Evolutionary conservation across 2,329 filamentous ascomycete genomes (phyloP), one percentile per base, ranked within the genome.

Genomic region (Gliomastix tumulicola): DNA sequence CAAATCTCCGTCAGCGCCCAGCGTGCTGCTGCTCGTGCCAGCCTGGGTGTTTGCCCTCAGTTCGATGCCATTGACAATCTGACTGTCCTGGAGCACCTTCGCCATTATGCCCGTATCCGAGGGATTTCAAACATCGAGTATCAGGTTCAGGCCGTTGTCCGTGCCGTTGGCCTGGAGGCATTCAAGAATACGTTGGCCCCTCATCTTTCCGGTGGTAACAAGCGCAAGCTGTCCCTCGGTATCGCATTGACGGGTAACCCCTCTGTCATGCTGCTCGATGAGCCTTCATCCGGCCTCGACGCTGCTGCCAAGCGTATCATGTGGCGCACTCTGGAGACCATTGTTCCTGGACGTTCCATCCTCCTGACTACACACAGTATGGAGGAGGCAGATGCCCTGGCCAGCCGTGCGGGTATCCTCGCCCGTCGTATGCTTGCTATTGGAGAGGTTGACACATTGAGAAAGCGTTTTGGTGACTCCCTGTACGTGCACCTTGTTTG

Each of bases 201-300:
- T 20, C 78, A 79, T 38, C 69, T 88, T 0, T 86, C 81, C 0
- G 84, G 84, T 2, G 84, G 85, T 12, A 89, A 88, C 57, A 85
- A 85, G 60, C 69, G 84, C 13, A 89, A 89, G 53, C 60, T 89
- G 3, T 79, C 74, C 4, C 66, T 89, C 0, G 84, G 76, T 1
- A 87, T 89, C 34, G 84, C 84, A 0, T 60, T 90, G 1, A 82
- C 87, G 51, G 84, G 84, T 12, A 85, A 88, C 42, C 84, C 84
- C 0, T 72, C 74, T 0, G 82, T 88, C 0, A 62, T 89, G 1
- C 68, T 89, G 0, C 76, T 90, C 3, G 84, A 90, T 49, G 84
- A 89, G 48, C 84, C 84, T 0, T 78, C 70, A 4, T 81, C 74
- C 0, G 81, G 81, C 12, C 84, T 87, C 75, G 83, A 88, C 44